Evolutionary conservation across 805 yeast genomes (phyloP), one percentile per base, ranked within the genome.

Genomic region (Metschnikowia borealis): DNA sequence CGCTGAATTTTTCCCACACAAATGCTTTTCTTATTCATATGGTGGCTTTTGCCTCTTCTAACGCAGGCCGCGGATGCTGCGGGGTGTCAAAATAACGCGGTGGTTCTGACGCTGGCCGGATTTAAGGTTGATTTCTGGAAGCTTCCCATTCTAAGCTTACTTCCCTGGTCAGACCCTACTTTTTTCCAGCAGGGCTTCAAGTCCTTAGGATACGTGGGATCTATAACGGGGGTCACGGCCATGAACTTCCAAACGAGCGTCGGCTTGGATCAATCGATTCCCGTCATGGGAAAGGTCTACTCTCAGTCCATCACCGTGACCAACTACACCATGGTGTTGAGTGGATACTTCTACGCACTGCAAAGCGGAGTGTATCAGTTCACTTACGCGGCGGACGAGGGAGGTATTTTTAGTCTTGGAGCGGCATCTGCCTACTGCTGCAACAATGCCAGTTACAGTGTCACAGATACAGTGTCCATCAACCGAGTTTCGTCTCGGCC

Each of bases 291-390:
- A 18, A 6, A 6, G 5, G n/a, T 52, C n/a, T 52, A 52, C 18
- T 45, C 48, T 2, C 32, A 18, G 31, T 4, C 21, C 14, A 8
- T 47, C n/a, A 35, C 49, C 3, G 39, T 39, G 8, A 46, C 55
- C 15, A 52, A 49, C 38, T 46, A 44, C 17, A 29, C 55, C 7
- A 40, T 47, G 44, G 44, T 36, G 29, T 31, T 46, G 13, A 47
- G 36, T 2, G 55, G 55, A 8, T 52, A 32, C 41, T 52, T 52
- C 18, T 40, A 36, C 42, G 53, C 55, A 3, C n/a, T 31, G 15
- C 41, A 39, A n/a, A 36, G 51, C 10, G 55, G 55, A 4, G 20
- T 15, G 2, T 47, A 49, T 17, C 40, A 42, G 14, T 52, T 52
- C 35, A 21, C 46, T 3, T 34, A 49, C 40, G 21, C 14, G 15